Percentiles rank a stretch among this genome's conserved stretches.
phyloP scores from a whole-genome alignment of 305 asterid species.

The Rubia balearica region DNA sequence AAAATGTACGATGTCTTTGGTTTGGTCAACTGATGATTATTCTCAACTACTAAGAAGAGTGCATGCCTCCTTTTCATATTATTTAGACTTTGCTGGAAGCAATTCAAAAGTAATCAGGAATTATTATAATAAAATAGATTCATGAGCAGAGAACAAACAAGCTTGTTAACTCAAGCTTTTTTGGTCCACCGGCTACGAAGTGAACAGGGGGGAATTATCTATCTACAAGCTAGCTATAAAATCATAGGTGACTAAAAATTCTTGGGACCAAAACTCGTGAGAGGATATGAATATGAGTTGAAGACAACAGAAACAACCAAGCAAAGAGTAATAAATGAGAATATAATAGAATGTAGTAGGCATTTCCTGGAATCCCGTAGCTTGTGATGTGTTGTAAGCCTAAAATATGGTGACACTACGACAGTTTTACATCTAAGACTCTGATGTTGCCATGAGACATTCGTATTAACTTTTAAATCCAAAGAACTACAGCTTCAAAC shows the following conservation, averaged over 20 bases:
- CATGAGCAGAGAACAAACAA: neutral
- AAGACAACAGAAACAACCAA: neutral
- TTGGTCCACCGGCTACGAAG: neutral
- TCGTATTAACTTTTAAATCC: neutral
- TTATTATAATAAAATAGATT: neutral
- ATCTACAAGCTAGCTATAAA: neutral
- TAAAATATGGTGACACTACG: neutral
- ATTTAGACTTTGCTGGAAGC: neutral
- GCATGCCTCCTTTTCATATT: neutral
- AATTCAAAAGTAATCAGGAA: neutral
- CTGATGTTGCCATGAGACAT: neutral
- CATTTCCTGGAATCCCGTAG: neutral
- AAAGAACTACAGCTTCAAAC: neutral
- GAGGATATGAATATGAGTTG: neutral
- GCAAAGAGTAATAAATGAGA: neutral
- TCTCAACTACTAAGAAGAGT: neutral
- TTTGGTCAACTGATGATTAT: neutral
- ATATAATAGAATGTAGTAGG: neutral
- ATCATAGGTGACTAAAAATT: neutral
- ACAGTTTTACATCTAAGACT: neutral
- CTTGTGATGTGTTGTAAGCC: neutral
- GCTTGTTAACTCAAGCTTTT: neutral
- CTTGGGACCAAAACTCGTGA: constrained; percentile 2
- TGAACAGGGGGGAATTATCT: neutral
- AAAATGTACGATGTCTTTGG: neutral